These are phyloP conservation scores for Fusarium sp. DNA, from an alignment of 2,329 filamentous ascomycete species.

Conservation along the genomic window DNA sequence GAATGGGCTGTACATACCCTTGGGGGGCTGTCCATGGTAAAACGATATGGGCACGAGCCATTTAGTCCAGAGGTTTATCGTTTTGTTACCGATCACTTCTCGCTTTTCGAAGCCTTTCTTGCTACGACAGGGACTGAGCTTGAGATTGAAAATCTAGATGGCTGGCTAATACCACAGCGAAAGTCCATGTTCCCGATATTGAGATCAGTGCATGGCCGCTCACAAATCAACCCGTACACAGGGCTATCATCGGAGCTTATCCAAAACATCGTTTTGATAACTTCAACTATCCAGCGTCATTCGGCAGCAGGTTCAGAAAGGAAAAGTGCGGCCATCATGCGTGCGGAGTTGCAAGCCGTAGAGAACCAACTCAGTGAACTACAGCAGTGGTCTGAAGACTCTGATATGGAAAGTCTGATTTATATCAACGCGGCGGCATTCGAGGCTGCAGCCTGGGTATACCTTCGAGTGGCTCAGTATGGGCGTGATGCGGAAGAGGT, in stretches of 20 bases:
- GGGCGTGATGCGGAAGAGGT: not conserved
- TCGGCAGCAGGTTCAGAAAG: not conserved
- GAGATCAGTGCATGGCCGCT: not conserved
- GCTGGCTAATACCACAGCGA: not conserved
- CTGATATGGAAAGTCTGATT: not conserved
- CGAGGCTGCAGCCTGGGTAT: constrained; percentile 1
- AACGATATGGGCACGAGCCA: not conserved
- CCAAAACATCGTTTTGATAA: not conserved
- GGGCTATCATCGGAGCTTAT: constrained; percentile 3
- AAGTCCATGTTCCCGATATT: not conserved
- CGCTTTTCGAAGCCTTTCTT: not conserved
- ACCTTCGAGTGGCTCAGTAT: not conserved
- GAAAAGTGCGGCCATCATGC: not conserved
- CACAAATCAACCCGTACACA: not conserved
- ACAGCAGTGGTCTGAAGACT: not conserved
- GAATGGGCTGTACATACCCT: not conserved
- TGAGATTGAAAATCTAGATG: not conserved
- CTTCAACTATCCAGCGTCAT: not conserved
- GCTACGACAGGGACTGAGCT: not conserved
- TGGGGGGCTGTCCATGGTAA: not conserved
- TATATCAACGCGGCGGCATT: not conserved
- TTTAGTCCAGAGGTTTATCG: constrained; percentile 3
- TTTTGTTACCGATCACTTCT: constrained; percentile 1
- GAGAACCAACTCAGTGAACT: not conserved
- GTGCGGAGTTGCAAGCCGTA: not conserved